Base-by-base conservation (phyloP, 257 asterid species). In the Catharanthus roseus region DNA sequence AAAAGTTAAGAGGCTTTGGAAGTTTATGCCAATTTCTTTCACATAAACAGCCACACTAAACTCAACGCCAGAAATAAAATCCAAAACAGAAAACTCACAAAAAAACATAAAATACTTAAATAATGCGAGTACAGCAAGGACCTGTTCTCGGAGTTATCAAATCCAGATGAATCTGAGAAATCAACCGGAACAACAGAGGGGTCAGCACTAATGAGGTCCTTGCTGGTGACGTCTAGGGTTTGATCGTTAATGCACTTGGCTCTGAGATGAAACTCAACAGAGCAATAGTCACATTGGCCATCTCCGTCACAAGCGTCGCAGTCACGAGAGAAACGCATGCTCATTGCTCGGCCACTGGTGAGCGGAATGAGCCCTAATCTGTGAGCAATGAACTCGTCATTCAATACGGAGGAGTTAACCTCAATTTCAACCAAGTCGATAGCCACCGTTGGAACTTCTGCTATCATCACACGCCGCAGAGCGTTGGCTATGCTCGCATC, bases 241-340 rank as follows among this genome's bases (percentile, higher is more conserved):
- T 87, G 87, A 75, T 89, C 99, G 42, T 68, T 80, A 10, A 84
- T 68, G 78, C 99, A 95, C 79, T 87, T 95, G 0, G 88, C 99
- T 1, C 93, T 78, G 3, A 95, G 77, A 61, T 88, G 93, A 69
- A 91, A 95, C 90, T 95, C 99, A 61, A 95, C 97, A 15, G 97
- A 88, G 79, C 97, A 93, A 77, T 83, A 91, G 88, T 93, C 97
- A 74, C 99, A 93, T 81, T 91, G 96, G 60, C 97, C 97, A 69
- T 91, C 99, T 0, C 99, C 99, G 74, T 93, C 99, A 80, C 97
- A 93, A 54, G 99, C 96, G 77, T 93, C 96, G 74, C 99, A 93
- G 83, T 93, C 97, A 19, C 97, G 90, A 3, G 97, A 91, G 88
- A 91, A 93, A 47, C 97, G 86, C 99, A 91, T 95, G 50, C 92